Evolutionary conservation across 2,329 filamentous ascomycete species (phyloP).

Genomic region (Pyrenophora seminiperda): DNA sequence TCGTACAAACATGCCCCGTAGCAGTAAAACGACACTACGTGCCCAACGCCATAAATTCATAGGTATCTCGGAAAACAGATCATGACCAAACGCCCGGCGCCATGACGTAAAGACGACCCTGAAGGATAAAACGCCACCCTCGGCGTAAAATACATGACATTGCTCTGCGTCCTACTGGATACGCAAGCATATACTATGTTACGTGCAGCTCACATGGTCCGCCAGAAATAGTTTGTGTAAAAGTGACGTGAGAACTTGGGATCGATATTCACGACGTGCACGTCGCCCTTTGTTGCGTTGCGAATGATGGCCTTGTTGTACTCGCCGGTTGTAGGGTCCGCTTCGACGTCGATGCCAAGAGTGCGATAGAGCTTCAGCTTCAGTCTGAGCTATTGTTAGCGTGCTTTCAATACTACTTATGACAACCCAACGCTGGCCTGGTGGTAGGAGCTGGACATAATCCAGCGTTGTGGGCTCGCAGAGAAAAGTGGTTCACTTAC

Average conservation of each 20-base stretch:
- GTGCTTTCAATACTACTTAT: too few species aligned
- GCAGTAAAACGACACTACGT: not conserved
- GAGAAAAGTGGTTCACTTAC: slow-evolving; percentile 40
- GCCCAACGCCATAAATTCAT: slow-evolving; percentile 5
- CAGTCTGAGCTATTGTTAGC: slow-evolving; percentile 56
- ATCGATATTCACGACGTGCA: slow-evolving; percentile 93
- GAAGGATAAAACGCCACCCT: too few species aligned
- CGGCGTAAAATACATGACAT: not conserved
- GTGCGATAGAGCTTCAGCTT: slow-evolving; percentile 90
- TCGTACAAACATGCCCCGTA: not conserved
- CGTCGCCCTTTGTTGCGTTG: slow-evolving; percentile 85
- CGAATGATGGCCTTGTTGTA: slow-evolving; percentile 85
- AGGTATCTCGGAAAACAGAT: slow-evolving; percentile 16
- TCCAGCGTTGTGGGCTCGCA: too few species aligned
- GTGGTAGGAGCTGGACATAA: too few species aligned
- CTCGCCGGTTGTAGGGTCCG: slow-evolving; percentile 72
- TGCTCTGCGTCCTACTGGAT: not conserved
- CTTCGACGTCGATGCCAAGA: slow-evolving; percentile 87
- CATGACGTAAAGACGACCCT: not conserved
- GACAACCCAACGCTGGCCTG: too few species aligned
- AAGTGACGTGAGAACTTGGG: slow-evolving; percentile 89
- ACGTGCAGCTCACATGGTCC: slow-evolving; percentile 65
- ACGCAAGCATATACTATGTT: not conserved
- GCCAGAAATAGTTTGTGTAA: slow-evolving; percentile 96
- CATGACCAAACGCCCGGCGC: not conserved